Conservation (phyloP, 208 protist species). For the Crithidia bombi region DNA sequence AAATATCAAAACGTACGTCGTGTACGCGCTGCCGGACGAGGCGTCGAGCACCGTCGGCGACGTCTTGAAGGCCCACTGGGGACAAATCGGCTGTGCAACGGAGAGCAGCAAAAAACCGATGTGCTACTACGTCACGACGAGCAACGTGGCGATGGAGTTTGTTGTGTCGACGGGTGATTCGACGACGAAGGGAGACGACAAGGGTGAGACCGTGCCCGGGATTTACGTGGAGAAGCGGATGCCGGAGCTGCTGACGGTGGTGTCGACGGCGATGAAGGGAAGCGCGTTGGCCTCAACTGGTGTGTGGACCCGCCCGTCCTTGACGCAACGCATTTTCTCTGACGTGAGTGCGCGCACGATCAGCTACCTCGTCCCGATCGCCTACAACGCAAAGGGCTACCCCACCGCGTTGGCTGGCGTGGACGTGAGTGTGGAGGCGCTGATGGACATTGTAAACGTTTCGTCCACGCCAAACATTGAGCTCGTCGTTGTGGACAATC, state of each 20-base stretch:
- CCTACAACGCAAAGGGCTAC: slow-evolving; percentile 28
- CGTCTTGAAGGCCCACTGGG: slow-evolving; percentile 36
- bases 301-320: slow-evolving; percentile 31
- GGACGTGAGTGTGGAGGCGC: slow-evolving; percentile 39
- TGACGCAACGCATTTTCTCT: slow-evolving; percentile 27
- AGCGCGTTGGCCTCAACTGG: slow-evolving; percentile 30
- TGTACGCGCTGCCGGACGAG: slow-evolving; percentile 33
- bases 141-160: slow-evolving; percentile 20
- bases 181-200: background rate
- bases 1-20: slow-evolving; percentile 44
- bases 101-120: slow-evolving; percentile 15
- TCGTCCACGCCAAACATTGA: slow-evolving; percentile 43
- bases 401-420: slow-evolving; percentile 37
- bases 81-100: slow-evolving; percentile 40
- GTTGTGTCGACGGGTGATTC: slow-evolving; percentile 18
- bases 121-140: slow-evolving; percentile 30
- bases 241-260: slow-evolving; percentile 26
- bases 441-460: slow-evolving; percentile 40
- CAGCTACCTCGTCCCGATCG: slow-evolving; percentile 43
- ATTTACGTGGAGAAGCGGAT: slow-evolving; percentile 27
- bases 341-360: slow-evolving; percentile 29
- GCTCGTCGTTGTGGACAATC: slow-evolving; percentile 46
- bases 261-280: slow-evolving; percentile 22
- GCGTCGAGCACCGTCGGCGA: background rate
- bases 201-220: slow-evolving; percentile 1